These are phyloP conservation scores for Castanopsis chinensis DNA, from an alignment of 306 rosid species.

Conservation along the genomic window DNA sequence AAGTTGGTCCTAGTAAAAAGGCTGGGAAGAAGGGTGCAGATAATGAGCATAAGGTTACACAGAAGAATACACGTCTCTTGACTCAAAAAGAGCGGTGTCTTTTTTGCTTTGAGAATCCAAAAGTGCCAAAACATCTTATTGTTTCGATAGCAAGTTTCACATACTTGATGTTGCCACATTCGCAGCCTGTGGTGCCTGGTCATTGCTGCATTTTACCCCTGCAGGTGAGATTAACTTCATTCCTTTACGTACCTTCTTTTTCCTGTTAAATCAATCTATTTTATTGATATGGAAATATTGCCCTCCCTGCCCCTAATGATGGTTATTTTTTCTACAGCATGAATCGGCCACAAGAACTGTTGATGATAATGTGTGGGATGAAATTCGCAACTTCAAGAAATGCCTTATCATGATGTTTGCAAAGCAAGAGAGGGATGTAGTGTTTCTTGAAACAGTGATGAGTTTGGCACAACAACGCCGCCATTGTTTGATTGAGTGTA, in stretches of 20 bases:
- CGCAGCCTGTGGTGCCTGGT: constrained; percentile 81
- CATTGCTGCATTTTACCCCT: constrained; percentile 91
- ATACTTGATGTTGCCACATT: constrained; percentile 84
- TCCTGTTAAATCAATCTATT: background rate
- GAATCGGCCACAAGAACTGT: constrained; percentile 77
- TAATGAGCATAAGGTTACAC: constrained; percentile 50
- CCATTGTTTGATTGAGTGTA: constrained; percentile 82
- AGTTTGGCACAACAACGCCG: constrained; percentile 78
- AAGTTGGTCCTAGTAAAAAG: constrained; percentile 61
- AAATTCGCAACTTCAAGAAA: constrained; percentile 92
- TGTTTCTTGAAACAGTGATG: constrained; percentile 92
- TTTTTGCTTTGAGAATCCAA: constrained; percentile 82
- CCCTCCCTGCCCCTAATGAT: background rate
- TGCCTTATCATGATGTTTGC: constrained; percentile 95
- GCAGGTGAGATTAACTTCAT: constrained; percentile 54
- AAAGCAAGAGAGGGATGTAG: constrained; percentile 79
- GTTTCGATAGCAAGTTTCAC: constrained; percentile 79
- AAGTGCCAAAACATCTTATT: constrained; percentile 73
- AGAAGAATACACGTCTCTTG: constrained; percentile 42
- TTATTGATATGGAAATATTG: background rate
- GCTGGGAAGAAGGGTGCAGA: constrained; percentile 55
- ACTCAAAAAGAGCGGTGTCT: constrained; percentile 80
- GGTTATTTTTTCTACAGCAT: constrained; percentile 50
- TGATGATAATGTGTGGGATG: constrained; percentile 78
- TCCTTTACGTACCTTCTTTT: constrained; percentile 1